Evolutionary conservation across 352 stramenopile genomes (phyloP).

Genomic region (Phytophthora colocasiae): DNA sequence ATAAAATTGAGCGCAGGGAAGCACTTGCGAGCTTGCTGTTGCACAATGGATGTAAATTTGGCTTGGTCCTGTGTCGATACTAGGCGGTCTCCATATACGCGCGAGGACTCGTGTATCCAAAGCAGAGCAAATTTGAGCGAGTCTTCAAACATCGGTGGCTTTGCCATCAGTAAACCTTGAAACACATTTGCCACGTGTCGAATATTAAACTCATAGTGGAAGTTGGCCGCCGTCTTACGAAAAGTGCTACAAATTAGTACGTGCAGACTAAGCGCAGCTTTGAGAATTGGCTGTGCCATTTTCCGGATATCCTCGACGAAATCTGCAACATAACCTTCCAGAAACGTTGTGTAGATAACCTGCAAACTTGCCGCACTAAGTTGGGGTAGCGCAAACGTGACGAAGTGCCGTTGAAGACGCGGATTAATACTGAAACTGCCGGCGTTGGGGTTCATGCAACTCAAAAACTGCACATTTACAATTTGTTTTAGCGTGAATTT

Average conservation of each 20-base stretch:
- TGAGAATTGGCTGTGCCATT: conserved; percentile 85
- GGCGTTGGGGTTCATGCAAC: conserved; percentile 96
- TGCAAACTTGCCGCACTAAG: conserved; percentile 89
- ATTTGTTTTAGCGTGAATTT: conserved; percentile 95
- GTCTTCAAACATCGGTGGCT: conserved; percentile 86
- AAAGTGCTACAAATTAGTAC: conserved; percentile 80
- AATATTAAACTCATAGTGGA: conserved; percentile 99
- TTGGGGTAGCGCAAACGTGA: conserved; percentile 93
- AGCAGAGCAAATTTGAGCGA: conserved; percentile 92
- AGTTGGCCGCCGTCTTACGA: conserved; percentile 95
- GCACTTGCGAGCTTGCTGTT: conserved; percentile 93
- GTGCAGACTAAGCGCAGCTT: conserved; percentile 92
- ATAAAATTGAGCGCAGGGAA: conserved; percentile 93
- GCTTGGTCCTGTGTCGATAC: conserved; percentile 78
- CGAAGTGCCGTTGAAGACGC: conserved; percentile 95
- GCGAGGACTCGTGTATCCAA: conserved; percentile 96
- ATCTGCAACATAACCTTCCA: conserved; percentile 93
- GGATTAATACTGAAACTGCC: conserved; percentile 95
- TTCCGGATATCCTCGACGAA: conserved; percentile 95
- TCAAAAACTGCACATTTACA: conserved; percentile 94
- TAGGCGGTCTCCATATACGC: conserved; percentile 96
- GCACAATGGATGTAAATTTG: conserved; percentile 90
- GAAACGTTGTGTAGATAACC: conserved; percentile 95
- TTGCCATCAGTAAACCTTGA: conserved; percentile 93
- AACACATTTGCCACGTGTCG: conserved; percentile 96